Evolutionary conservation across 208 protist genomes (phyloP), one percentile per base, ranked within the genome.

Genomic region (Acanthamoeba triangularis): DNA sequence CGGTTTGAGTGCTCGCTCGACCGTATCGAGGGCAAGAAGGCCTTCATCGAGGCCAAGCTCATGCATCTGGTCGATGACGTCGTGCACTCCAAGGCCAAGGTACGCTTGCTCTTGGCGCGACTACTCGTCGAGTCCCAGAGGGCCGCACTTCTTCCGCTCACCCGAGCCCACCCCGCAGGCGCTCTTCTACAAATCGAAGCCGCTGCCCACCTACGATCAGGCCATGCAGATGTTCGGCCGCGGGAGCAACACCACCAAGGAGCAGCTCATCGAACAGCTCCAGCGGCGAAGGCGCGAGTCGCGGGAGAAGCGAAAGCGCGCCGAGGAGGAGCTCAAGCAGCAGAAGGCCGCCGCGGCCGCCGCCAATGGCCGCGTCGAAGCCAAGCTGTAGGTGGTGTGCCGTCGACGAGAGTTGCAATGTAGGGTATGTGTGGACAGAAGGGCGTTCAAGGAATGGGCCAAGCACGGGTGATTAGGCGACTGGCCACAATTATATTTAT

Each of bases 11-110:
- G 80, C 80, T 65, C 80, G n/a, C 14, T 63, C 3, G 49, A 88
- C 20, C 44, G 52, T 3, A 88, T 88, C 44, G 80, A 88, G 35
- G 80, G 80, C 80, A 88, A 63, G n/a, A 88, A 88, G 52, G 41
- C n/a, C 44, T 88, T 35, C 80, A 59, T 88, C 52, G 47, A 88
- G 8, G 80, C 49, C 80, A 61, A 47, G 44, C 80, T 88, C 80
- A 33, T 88, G 35, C 80, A 88, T 28, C 80, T 88, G 3, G 52
- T 65, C n/a, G 80, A 88, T 20, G 80, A 88, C 52, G 35, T 88
- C 14, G 41, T 88, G 3, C 80, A 88, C 20, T 88, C 80, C 44
- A 13, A 56, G 80, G 80, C 80, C 44, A 65, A 28, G 52, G 80
- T 78, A 78, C 49, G 3, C 49, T 52, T 52, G 7, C 49, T 52